Evolutionary conservation across 2,329 filamentous ascomycete genomes (phyloP), one percentile per base, ranked within the genome.

Genomic region (Parastagonospora avenae): DNA sequence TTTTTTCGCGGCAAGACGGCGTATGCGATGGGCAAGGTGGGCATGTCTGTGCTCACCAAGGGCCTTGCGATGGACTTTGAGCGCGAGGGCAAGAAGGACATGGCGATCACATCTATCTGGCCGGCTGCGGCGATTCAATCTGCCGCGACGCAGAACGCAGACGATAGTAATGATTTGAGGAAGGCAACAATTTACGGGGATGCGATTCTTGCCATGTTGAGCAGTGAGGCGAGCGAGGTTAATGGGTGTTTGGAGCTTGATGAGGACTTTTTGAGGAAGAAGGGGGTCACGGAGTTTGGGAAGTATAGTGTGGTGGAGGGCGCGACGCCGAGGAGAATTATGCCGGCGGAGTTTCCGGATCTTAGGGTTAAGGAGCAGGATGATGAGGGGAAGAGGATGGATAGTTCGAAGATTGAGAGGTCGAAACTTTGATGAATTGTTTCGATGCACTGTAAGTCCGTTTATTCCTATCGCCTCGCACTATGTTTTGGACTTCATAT

Each of bases 1-100:
- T 95, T 95, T 74, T 92, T 94, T 72, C 77, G 89, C 16, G 91
- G 91, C 9, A 95, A 95, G 80, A 90, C 90, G 1, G 90, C 88
- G 11, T 95, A 95, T 74, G 90, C 91, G 0, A 83, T 85, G 74
- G 82, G 81, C 56, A 94, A 43, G 31, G 38, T 40, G 10, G 24
- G 38, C 5, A 95, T 95, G 91, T 89, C 84, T 63, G 88, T 93
- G 3, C 70, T 95, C 38, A 91, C 88, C 0, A 90, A 91, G 68
- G 91, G 91, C 0, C 76, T 95, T 11, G 90, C 88, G 0, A 91
- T 94, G 87, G 91, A 95, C 63, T 90, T 89, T 67, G 76, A 83
- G 58, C 77, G 91, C 29, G 81, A 92, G 60, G 85, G 82, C 0
- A 80, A 83, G 60, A 74, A 65, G 0, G 77, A 84, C 5, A 91